Conservation (phyloP, 768 basidiomycete genomes). For the Royoungia palumana region DNA sequence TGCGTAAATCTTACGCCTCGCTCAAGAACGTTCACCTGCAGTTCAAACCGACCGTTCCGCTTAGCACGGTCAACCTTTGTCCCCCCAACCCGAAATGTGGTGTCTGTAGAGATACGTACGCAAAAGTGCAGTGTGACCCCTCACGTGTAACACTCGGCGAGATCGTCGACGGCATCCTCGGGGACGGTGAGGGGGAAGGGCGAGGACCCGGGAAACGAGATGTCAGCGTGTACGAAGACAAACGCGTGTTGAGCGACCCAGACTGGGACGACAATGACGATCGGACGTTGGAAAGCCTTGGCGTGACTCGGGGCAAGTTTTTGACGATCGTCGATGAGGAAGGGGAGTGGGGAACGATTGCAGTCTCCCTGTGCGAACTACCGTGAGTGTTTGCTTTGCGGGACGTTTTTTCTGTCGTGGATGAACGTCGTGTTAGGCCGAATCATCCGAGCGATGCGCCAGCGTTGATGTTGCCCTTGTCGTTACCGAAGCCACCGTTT, state of each 20-base stretch:
- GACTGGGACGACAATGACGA: conserved; percentile 91
- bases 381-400: conserved; percentile 51
- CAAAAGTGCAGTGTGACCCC: conserved; percentile 70
- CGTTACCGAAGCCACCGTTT: conserved; percentile 55
- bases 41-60: conserved; percentile 73
- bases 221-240: conserved; percentile 83
- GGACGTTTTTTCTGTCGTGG: not conserved
- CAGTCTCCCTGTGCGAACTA: conserved; percentile 62
- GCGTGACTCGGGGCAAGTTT: conserved; percentile 80
- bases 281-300: conserved; percentile 77
- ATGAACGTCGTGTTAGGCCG: conserved; percentile 36
- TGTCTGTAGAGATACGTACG: conserved; percentile 84
- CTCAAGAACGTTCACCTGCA: conserved; percentile 77
- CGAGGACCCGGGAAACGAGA: conserved; percentile 45
- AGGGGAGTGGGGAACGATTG: conserved; percentile 66
- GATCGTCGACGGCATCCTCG: conserved; percentile 65
- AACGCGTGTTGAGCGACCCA: conserved; percentile 83
- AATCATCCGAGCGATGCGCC: conserved; percentile 51
- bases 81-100: conserved; percentile 77
- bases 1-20: conserved; percentile 58
- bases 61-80: conserved; percentile 64
- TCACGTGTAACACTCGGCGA: conserved; percentile 65
- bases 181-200: conserved; percentile 38
- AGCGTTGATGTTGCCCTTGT: conserved; percentile 61
- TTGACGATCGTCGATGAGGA: conserved; percentile 88